Base-by-base conservation (phyloP, 768 basidiomycete species). In the Lactifluus hygrophoroides region DNA sequence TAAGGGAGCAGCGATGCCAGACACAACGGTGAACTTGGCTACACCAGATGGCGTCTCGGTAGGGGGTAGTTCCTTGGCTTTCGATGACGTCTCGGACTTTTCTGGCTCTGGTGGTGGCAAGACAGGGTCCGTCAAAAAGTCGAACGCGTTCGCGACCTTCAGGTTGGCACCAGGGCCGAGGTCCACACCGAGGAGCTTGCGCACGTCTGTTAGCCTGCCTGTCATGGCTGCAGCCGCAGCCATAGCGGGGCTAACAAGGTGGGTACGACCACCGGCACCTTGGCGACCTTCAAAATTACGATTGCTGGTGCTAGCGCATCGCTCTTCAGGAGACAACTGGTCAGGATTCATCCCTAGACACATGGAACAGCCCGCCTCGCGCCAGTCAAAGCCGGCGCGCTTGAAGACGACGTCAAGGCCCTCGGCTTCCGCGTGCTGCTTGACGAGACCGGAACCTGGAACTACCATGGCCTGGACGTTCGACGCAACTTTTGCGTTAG, bases 301-400 rank as follows among this genome's bases (percentile, higher is more conserved):
- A 74, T 84, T 84, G 62, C 80, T 81, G 40, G 83, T 84, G 58
- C 77, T 79, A 5, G 83, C 83, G 66, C 83, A 84, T 54, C 83
- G 77, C 64, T 75, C 70, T 17, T 78, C 78, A 0, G 82, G 82
- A 42, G 73, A 68, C 57, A 85, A 77, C 70, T 83, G 80, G 68
- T 85, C 83, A 25, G 82, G 81, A 74, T 85, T 85, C 83, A 85
- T 85, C 43, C 83, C 83, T 50, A 85, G 70, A 71, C 83, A 85
- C 83, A 85, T 85, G 27, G 83, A 85, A 70, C 83, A 85, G 34
- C 83, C 83, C 16, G 83, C 83, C 70, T 85, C 83, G 61, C 83
- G 73, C 83, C 82, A 84, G 66, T 85, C 83, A 68, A 83, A 85
- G 14, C 83, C 83, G 2, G 83, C 83, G 27, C 79, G 79, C 69